Percentiles rank a stretch among this genome's conserved stretches.
phyloP scores from a whole-genome alignment of 305 asterid genomes.

The Fraxinus greggii region DNA sequence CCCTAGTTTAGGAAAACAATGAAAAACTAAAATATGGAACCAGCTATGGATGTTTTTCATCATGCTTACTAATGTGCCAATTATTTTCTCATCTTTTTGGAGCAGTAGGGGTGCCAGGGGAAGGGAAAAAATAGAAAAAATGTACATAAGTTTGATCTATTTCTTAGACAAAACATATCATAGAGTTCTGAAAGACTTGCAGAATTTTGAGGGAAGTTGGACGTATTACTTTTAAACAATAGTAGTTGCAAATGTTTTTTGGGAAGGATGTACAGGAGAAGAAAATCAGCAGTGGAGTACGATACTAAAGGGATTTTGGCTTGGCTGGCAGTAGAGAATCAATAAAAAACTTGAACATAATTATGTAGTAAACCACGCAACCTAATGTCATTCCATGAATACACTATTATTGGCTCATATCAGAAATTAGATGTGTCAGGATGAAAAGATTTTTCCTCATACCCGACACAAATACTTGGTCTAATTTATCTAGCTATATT shows the following conservation, averaged over 20 bases:
- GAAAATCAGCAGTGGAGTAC: not conserved
- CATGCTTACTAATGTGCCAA: not conserved
- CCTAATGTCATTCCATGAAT: not conserved
- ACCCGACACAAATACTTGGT: not conserved
- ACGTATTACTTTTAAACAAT: not conserved
- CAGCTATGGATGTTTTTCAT: not conserved
- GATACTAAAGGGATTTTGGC: not conserved
- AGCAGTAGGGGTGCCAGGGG: not conserved
- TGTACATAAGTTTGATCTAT: not conserved
- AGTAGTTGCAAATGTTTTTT: not conserved
- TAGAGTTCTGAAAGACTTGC: not conserved
- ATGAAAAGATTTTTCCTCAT: not conserved
- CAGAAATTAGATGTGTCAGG: not conserved
- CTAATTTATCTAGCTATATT: not conserved
- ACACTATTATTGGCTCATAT: not conserved
- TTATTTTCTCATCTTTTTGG: not conserved
- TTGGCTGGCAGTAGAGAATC: not conserved
- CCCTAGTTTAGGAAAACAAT: conserved; percentile 59
- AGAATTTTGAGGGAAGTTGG: not conserved
- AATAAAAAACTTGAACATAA: not conserved
- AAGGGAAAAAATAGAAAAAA: not conserved
- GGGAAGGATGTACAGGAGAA: not conserved
- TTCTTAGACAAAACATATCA: not conserved
- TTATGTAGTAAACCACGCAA: not conserved
- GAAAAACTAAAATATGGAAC: conserved; percentile 16